Evolutionary conservation across 2,329 filamentous ascomycete species (phyloP), one percentile per base, ranked within the genome.

Genomic region (Diaporthe caulivora): DNA sequence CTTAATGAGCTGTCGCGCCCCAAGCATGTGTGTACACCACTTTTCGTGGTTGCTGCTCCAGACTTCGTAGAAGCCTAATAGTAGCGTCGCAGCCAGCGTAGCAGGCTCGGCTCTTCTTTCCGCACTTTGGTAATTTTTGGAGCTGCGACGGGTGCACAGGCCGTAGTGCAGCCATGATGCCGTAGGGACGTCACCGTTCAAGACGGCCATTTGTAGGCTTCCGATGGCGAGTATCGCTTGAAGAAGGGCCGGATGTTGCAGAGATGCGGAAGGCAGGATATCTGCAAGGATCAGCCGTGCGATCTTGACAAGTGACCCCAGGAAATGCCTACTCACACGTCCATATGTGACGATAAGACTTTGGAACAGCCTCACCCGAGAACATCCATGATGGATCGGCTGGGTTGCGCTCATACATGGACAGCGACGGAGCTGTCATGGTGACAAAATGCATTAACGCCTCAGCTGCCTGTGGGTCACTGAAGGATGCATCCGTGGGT

Each of bases 21-120:
- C 97, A 62, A 94, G 91, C 49, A 98, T 86, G 83, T 98, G 97
- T 75, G 94, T 96, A 79, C 94, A 97, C 97, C 97, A 99, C 81
- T 98, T 98, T 71, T 93, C 92, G 78, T 98, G 96, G 77, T 99
- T 96, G 29, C 95, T 96, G 47, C 93, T 93, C 92, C 96, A 97
- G 24, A 98, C 94, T 81, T 98, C 97, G 79, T 97, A 98, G 81
- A 95, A 98, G 0, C 92, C 94, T 10, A 99, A 87, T 10, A 98
- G 85, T 47, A 98, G 86, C 0, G 94, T 95, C 2, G 95, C 95
- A 10, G 95, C 96, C n/a, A 98, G 85, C 0, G 95, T 98, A 1
- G 94, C 91, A 11, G 94, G 90, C 72, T 95, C 91, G 11, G 92
- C 91, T 70, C 95, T 91, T 78, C 92, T 91, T 58, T 87, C 87